These are phyloP conservation scores for Cinnamomum micranthum DNA, from an alignment of 164 flowering plant species.

Conservation along the genomic window DNA sequence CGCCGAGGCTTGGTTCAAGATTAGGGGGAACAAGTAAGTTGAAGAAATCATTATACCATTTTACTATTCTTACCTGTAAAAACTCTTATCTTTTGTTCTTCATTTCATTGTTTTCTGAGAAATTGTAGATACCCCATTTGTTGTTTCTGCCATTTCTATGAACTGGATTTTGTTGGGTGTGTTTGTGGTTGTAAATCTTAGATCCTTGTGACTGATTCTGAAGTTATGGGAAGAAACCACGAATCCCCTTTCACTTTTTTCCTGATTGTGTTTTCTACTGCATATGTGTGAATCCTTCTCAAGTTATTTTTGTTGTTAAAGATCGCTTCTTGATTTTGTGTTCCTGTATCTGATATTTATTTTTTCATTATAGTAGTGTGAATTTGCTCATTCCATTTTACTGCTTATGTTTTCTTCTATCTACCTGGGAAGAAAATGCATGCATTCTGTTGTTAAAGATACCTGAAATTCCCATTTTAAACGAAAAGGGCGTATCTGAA, in stretches of 20 bases:
- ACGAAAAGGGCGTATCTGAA: too few species aligned
- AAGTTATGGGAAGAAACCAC: background rate
- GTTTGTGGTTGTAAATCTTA: background rate
- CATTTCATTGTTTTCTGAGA: background rate
- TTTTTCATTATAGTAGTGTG: too few species aligned
- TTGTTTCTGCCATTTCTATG: background rate
- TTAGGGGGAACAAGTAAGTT: slow-evolving; percentile 86
- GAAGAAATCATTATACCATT: background rate
- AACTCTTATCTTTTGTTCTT: background rate
- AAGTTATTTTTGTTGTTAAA: too few species aligned
- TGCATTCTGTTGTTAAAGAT: background rate
- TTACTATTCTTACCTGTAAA: background rate
- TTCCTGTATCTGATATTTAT: too few species aligned
- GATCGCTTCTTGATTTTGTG: too few species aligned
- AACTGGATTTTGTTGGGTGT: background rate
- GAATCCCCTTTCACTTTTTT: background rate
- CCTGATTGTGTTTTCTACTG: background rate
- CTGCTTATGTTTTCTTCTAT: background rate
- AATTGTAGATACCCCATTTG: background rate
- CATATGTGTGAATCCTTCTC: too few species aligned
- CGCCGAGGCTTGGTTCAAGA: slow-evolving; percentile 96
- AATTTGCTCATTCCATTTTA: too few species aligned
- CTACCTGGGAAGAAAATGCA: background rate
- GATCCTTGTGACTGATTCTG: background rate
- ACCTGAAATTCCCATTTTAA: background rate